Percentiles rank a stretch among this genome's conserved stretches.
Conservation (phyloP, 805 yeast genomes). For the Deakozyma indianensis region DNA sequence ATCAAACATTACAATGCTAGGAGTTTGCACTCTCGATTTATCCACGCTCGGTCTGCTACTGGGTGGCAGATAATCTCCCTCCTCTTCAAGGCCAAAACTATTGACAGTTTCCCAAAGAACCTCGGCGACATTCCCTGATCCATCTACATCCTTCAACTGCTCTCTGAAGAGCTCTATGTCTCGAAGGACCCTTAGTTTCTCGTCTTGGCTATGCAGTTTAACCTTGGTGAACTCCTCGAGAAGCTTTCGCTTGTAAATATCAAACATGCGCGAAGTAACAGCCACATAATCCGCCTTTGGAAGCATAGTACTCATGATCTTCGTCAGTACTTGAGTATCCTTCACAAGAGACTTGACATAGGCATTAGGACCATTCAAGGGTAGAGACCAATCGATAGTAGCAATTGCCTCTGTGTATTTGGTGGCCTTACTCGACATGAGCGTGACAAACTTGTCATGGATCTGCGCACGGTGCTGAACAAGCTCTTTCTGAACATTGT, state of each 20-base stretch:
- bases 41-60: conserved; percentile 17
- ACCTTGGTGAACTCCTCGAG: conserved; percentile 36
- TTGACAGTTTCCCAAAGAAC: conserved; percentile 48
- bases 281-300: conserved; percentile 17
- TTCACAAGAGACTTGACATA: conserved; percentile 55
- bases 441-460: conserved; percentile 46
- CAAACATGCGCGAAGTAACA: conserved; percentile 25
- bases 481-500: conserved; percentile 27
- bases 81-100: conserved; percentile 20
- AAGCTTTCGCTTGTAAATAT: conserved; percentile 41
- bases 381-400: conserved; percentile 36
- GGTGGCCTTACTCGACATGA: conserved; percentile 52
- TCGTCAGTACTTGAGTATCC: conserved; percentile 50
- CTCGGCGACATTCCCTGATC: conserved; percentile 48
- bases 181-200: conserved; percentile 36
- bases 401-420: conserved; percentile 35
- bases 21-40: conserved; percentile 26
- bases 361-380: conserved; percentile 36
- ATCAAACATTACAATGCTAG: conserved; percentile 15
- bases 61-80: conserved; percentile 8
- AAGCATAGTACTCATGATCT: conserved; percentile 43
- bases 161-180: conserved; percentile 53
- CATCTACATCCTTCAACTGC: conserved; percentile 42
- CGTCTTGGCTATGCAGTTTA: conserved; percentile 16
- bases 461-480: conserved; percentile 52